Evolutionary conservation across 2,329 filamentous ascomycete species (phyloP).

Genomic region (Graphilbum fragrans): DNA sequence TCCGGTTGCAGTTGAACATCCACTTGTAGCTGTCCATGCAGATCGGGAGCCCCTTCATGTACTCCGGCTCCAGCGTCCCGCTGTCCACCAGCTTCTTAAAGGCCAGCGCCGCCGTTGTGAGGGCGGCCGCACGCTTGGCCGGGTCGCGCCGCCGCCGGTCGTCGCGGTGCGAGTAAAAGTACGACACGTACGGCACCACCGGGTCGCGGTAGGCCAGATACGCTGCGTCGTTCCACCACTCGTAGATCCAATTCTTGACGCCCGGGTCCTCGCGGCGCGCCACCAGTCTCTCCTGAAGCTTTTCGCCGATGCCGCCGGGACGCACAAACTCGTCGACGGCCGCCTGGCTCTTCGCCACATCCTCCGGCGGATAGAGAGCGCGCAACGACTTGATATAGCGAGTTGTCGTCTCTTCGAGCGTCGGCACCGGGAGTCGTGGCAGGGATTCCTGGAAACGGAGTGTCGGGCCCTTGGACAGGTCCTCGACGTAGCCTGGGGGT

Average conservation of each 20-base stretch:
- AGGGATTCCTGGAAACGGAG: conserved; percentile 80
- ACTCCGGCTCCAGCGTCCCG: conserved; percentile 82
- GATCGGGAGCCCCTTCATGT: conserved; percentile 95
- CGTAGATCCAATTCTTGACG: conserved; percentile 84
- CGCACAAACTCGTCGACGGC: conserved; percentile 81
- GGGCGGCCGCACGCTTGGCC: conserved; percentile 82
- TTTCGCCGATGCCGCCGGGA: conserved; percentile 71
- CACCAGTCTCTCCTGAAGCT: conserved; percentile 77
- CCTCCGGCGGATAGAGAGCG: conserved; percentile 55
- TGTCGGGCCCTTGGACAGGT: conserved; percentile 68
- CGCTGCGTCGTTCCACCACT: conserved; percentile 96
- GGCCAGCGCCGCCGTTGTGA: conserved; percentile 73
- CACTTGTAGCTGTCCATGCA: conserved; percentile 98
- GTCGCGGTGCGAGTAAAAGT: conserved; percentile 98
- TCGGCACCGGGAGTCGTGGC: conserved; percentile 65
- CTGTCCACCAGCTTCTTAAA: conserved; percentile 89
- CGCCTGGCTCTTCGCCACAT: conserved; percentile 63
- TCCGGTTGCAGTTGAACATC: conserved; percentile 94
- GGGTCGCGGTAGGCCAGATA: conserved; percentile 92
- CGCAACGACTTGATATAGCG: conserved; percentile 73
- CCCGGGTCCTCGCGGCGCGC: conserved; percentile 69
- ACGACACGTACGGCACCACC: conserved; percentile 94
- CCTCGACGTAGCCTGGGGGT: conserved; percentile 60
- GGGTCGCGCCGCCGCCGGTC: conserved; percentile 81
- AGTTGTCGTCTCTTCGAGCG: conserved; percentile 68